Percentiles rank a stretch among this genome's conserved stretches.
Evolutionary conservation across 148 eudicot species (phyloP).

Genomic region (Amaranthus hypochondriacus): DNA sequence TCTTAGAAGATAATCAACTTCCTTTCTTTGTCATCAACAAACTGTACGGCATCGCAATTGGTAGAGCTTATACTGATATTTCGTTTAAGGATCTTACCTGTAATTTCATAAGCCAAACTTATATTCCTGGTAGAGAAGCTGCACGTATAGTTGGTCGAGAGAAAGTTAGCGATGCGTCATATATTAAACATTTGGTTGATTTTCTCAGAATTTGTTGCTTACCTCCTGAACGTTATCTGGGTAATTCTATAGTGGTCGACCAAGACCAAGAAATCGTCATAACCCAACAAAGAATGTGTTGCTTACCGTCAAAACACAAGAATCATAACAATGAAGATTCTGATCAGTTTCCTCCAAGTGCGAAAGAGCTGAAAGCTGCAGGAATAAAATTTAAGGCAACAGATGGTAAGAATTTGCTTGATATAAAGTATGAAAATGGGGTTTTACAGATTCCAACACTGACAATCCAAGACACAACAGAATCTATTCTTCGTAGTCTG

Average conservation of each 20-base stretch:
- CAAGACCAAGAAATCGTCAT: no score
- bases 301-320: no score
- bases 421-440: no score
- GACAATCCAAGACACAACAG: not conserved
- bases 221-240: no score
- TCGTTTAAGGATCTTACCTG: conserved; percentile 10
- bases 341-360: no score
- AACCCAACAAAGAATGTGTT: no score
- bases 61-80: not conserved
- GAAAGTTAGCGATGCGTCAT: not conserved
- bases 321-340: no score
- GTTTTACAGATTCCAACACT: no score
- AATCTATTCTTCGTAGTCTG: conserved; percentile 18
- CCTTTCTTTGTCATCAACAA: conserved; percentile 17
- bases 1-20: conserved; percentile 24
- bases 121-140: not conserved
- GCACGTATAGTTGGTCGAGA: not conserved
- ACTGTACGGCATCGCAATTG: conserved; percentile 10
- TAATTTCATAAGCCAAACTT: not conserved
- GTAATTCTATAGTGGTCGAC: no score
- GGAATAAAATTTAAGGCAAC: not conserved
- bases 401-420: no score
- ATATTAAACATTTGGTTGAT: conserved; percentile 9
- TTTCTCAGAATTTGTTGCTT: not conserved
- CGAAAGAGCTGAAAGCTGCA: no score